Evolutionary conservation across 2,329 filamentous ascomycete species (phyloP).

Genomic region (Verticillium isaacii): DNA sequence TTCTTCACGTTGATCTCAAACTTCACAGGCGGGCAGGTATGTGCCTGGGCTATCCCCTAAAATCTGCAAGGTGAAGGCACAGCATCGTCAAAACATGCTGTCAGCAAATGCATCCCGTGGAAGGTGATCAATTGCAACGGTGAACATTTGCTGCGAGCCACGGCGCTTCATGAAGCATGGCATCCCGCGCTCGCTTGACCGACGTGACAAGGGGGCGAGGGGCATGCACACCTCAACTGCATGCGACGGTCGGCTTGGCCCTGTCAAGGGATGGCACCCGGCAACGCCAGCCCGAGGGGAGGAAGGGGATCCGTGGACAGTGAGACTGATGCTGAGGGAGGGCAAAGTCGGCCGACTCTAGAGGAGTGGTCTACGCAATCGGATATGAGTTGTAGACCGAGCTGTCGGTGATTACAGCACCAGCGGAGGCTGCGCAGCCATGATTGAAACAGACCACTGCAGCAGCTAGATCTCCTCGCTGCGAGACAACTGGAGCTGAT

Average conservation of each 20-base stretch:
- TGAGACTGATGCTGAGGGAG: neutral
- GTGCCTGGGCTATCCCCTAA: neutral
- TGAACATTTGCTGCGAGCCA: neutral
- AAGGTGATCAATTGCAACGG: neutral
- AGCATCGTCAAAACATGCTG: neutral
- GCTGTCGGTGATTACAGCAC: neutral
- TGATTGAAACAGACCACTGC: neutral
- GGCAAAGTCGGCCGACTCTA: neutral
- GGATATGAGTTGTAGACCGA: neutral
- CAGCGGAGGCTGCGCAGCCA: neutral
- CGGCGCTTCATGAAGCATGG: neutral
- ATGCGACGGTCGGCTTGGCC: neutral
- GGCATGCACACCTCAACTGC: neutral
- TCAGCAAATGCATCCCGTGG: neutral
- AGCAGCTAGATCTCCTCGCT: neutral
- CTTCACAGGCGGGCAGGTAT: neutral
- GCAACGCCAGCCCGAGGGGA: neutral
- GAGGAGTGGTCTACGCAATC: neutral
- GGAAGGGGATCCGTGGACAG: neutral
- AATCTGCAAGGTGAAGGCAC: neutral
- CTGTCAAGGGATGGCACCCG: neutral
- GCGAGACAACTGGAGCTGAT: neutral
- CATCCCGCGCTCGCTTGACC: neutral
- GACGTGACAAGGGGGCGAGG: neutral
- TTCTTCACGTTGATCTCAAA: neutral